Conservation (phyloP, 2,329 filamentous ascomycete genomes). For the Diaporthe nobilis region DNA sequence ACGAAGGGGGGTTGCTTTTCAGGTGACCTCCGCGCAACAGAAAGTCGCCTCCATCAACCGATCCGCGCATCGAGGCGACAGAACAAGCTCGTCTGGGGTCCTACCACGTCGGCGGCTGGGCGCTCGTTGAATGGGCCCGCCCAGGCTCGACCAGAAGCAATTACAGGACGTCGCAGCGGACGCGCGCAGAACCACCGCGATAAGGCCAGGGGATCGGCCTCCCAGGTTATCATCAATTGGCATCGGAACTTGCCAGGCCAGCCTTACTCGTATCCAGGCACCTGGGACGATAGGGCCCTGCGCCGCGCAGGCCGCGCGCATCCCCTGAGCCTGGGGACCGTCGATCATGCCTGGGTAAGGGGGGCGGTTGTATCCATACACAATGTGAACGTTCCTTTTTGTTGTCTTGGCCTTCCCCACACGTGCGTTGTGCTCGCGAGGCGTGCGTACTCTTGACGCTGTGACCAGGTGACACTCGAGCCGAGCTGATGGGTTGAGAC, state of each 20-base stretch:
- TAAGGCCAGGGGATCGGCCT: neutral
- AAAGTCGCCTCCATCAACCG: slow-evolving; percentile 19
- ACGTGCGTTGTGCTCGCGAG: slow-evolving; percentile 2
- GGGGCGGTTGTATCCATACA: neutral
- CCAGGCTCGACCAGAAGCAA: neutral
- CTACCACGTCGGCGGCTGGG: neutral
- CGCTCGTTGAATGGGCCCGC: neutral
- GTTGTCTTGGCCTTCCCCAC: neutral
- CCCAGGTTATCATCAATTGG: neutral
- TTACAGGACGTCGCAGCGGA: neutral
- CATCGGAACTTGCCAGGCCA: slow-evolving; percentile 29
- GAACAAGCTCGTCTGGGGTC: neutral
- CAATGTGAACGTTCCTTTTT: neutral
- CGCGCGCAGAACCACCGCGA: neutral
- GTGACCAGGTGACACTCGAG: slow-evolving; percentile 12
- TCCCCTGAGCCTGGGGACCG: neutral
- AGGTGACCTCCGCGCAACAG: neutral
- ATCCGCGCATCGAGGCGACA: slow-evolving; percentile 7
- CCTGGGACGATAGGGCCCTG: neutral
- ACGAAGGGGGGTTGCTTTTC: neutral
- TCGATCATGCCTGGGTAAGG: neutral
- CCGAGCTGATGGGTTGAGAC: neutral
- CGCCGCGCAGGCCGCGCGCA: neutral
- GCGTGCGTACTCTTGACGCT: neutral
- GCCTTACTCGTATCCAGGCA: slow-evolving; percentile 9